Evolutionary conservation across 345 rosid species (phyloP), one percentile per base, ranked within the genome.

Genomic region (Euphorbia tirucalli): DNA sequence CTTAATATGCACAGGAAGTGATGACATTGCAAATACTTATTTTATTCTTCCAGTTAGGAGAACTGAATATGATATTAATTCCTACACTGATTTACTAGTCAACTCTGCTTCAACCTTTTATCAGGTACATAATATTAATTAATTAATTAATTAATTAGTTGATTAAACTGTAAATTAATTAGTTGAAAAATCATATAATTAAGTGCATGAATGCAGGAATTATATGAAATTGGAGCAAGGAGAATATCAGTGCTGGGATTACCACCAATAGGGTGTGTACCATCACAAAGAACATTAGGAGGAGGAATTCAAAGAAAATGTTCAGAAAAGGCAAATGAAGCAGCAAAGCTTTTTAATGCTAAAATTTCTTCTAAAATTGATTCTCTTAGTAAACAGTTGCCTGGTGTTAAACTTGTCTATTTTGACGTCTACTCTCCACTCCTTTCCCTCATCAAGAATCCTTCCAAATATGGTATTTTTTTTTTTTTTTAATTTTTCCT

Each of bases 251-350:
- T 87, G 1, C 4, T 87, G 13, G 61, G 90, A 62, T 52, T 82
- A 73, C 90, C 93, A 14, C 91, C 91, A 39, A 61, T 89, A 18
- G 97, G 98, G 13, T 89, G 97, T 59, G 66, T 87, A 48, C 93
- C 98, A 46, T 78, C 90, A 14, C 96, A 89, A 22, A 85, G 96
- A 83, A 89, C 93, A 1, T 11, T 86, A 3, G 80, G 71, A 3
- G 97, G 97, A 57, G 92, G 97, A 56, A 28, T 71, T 15, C 3
- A 4, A 16, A 84, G 93, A 76, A 72, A 69, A 1, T 89, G 90
- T 69, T 83, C 81, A 28, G 86, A 85, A 1, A 7, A 14, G 13
- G 78, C 68, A 67, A 88, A 93, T 46, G 74, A 81, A 25, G 93
- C 87, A 16, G 87, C 96, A 4, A n/a, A 22, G 46, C 80, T 83